Percentiles rank a stretch among this genome's conserved stretches.
Evolutionary conservation across 2,329 filamentous ascomycete genomes (phyloP).

Genomic region (Penicillium sp.): DNA sequence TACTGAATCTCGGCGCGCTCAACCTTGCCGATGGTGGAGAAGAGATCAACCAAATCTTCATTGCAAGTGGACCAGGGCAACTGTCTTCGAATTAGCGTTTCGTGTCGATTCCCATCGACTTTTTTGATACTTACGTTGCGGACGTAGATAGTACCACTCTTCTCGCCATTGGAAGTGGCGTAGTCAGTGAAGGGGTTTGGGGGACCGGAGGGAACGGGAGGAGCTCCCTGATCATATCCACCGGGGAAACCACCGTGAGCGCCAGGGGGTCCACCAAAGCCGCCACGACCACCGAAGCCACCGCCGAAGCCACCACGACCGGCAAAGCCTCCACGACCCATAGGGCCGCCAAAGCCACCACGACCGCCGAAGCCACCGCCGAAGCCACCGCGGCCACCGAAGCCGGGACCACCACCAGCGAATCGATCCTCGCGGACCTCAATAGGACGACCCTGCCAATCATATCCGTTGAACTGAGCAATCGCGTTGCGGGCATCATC

Average conservation of each 20-base stretch:
- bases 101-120: neutral
- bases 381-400: slow-evolving; percentile 55
- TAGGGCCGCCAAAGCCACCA: slow-evolving; percentile 59
- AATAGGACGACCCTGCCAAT: slow-evolving; percentile 91
- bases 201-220: slow-evolving; percentile 51
- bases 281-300: slow-evolving; percentile 24
- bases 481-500: slow-evolving; percentile 96
- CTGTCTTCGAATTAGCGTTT: slow-evolving; percentile 49
- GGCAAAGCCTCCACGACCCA: slow-evolving; percentile 48
- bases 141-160: slow-evolving; percentile 83
- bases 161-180: slow-evolving; percentile 81
- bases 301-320: slow-evolving; percentile 60
- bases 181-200: slow-evolving; percentile 93
- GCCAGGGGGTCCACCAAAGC: slow-evolving; percentile 42
- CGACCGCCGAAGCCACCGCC: slow-evolving; percentile 55
- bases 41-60: slow-evolving; percentile 92
- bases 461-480: slow-evolving; percentile 95
- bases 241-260: slow-evolving; percentile 54
- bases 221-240: slow-evolving; percentile 24
- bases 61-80: slow-evolving; percentile 99
- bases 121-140: slow-evolving; percentile 75
- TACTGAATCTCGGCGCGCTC: slow-evolving; percentile 99
- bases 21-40: slow-evolving; percentile 96
- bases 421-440: slow-evolving; percentile 97
- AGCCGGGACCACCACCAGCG: slow-evolving; percentile 59